phyloP scores from a whole-genome alignment of 176 grass and related monocot species.

The Aechmea fasciata region DNA sequence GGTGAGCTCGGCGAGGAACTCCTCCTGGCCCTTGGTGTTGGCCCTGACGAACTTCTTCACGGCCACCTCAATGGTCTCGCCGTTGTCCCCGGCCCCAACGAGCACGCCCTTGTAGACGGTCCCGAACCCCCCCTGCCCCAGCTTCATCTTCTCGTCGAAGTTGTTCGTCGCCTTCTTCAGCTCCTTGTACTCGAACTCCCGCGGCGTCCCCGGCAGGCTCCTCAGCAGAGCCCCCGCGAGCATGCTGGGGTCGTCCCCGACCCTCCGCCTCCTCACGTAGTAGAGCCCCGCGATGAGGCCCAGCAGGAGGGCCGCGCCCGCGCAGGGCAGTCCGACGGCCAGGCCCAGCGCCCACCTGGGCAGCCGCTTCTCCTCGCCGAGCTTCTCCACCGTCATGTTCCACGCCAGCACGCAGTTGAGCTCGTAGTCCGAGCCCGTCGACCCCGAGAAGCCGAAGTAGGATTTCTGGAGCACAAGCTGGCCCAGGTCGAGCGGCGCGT shows the following conservation, averaged over 20 bases:
- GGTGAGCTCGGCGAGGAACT: slow-evolving; percentile 81
- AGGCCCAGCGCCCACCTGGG: slow-evolving; percentile 38
- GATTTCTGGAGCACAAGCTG: slow-evolving; percentile 4
- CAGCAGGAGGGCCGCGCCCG: slow-evolving; percentile 13
- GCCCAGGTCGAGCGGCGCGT: slow-evolving; percentile 51
- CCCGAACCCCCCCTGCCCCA: slow-evolving; percentile 82
- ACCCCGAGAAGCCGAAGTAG: slow-evolving; percentile 83
- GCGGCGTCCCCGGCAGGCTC: slow-evolving; percentile 65
- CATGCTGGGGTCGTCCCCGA: slow-evolving; percentile 29
- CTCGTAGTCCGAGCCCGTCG: slow-evolving; percentile 52
- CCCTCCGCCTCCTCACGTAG: slow-evolving; percentile 22
- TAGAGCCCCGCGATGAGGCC: slow-evolving; percentile 34
- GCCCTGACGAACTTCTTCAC: slow-evolving; percentile 79
- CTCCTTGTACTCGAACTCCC: slow-evolving; percentile 70
- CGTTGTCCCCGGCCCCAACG: slow-evolving; percentile 39
- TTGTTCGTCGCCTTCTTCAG: slow-evolving; percentile 61
- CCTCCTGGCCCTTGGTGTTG: slow-evolving; percentile 76
- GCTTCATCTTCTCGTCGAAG: slow-evolving; percentile 82
- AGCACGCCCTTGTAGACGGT: slow-evolving; percentile 69
- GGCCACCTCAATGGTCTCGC: slow-evolving; percentile 42
- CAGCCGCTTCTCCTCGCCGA: slow-evolving; percentile 11
- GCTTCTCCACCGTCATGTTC: slow-evolving; percentile 60
- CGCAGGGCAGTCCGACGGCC: slow-evolving; percentile 30
- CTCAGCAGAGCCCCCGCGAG: slow-evolving; percentile 31
- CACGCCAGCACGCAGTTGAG: slow-evolving; percentile 75